A percentile compares a stretch with the other conserved stretches of the same genome.
Evolutionary conservation across 2,329 filamentous ascomycete species (phyloP).

Genomic region (Pyrenophora graminea): DNA sequence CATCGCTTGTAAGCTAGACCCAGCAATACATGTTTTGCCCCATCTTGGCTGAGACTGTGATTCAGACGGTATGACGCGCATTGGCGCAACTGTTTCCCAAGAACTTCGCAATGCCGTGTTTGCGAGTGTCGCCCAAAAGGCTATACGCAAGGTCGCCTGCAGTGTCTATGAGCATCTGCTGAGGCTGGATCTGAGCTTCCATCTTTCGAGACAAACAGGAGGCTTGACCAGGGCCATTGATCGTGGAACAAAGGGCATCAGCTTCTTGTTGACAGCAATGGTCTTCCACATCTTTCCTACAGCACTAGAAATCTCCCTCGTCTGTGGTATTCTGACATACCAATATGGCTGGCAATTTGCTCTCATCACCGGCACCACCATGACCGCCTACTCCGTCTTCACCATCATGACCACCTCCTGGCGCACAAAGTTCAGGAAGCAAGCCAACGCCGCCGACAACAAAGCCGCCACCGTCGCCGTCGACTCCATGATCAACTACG

Average conservation of each 20-base stretch:
- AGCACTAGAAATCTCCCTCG: conserved; percentile 88
- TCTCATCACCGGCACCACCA: conserved; percentile 84
- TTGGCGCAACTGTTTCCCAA: conserved; percentile 87
- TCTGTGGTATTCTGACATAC: conserved; percentile 94
- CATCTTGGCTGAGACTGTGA: conserved; percentile 20
- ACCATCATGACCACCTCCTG: conserved; percentile 96
- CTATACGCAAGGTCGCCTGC: conserved; percentile 85
- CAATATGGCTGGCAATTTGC: conserved; percentile 94
- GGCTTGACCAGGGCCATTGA: conserved; percentile 93
- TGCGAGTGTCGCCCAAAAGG: conserved; percentile 94
- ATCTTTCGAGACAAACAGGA: conserved; percentile 91
- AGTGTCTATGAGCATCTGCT: conserved; percentile 93
- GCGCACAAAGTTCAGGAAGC: conserved; percentile 93
- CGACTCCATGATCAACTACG: conserved; percentile 97
- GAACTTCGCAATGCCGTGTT: conserved; percentile 96
- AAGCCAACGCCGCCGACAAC: conserved; percentile 96
- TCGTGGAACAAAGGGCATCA: conserved; percentile 96
- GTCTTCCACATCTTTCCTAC: conserved; percentile 97
- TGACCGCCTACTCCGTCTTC: conserved; percentile 94
- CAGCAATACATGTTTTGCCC: conserved; percentile 9
- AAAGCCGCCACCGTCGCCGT: conserved; percentile 92
- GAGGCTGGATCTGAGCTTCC: conserved; percentile 88
- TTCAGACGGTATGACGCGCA: conserved; percentile 77
- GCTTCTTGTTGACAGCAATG: conserved; percentile 96
- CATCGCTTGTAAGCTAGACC: conserved; percentile 67